Percentiles rank a stretch among this genome's conserved stretches.
Evolutionary conservation across 352 stramenopile genomes (phyloP).

Genomic region (Sclerospora graminicola): DNA sequence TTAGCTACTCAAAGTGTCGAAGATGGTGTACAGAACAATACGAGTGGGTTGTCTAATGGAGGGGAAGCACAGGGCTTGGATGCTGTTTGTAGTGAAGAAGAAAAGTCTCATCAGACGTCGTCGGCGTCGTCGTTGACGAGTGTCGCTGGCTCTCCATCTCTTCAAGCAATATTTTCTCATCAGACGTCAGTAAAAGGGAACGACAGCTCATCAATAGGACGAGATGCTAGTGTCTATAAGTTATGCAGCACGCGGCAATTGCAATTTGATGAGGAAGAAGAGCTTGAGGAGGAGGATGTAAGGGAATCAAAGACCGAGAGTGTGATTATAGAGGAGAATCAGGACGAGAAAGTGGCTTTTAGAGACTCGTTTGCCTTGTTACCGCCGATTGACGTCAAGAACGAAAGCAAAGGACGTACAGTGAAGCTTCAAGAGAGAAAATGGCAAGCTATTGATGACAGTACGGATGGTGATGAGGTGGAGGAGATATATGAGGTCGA

Average conservation of each 20-base stretch:
- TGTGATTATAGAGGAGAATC: slow-evolving; percentile 3
- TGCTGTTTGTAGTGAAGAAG: too few species aligned
- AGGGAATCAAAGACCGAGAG: neutral
- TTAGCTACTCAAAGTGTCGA: slow-evolving; percentile 16
- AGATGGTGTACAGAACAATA: neutral
- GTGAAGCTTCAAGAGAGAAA: neutral
- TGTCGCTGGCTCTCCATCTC: slow-evolving; percentile 14
- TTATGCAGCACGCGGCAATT: slow-evolving; percentile 31
- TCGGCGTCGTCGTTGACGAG: slow-evolving; percentile 8
- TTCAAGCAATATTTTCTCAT: neutral
- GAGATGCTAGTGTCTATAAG: slow-evolving; percentile 11
- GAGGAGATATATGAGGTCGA: slow-evolving; percentile 7
- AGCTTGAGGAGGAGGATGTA: neutral
- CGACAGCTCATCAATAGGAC: neutral
- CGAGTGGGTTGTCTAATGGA: slow-evolving; percentile 4
- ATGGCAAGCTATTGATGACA: slow-evolving; percentile 8
- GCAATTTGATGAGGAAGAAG: slow-evolving; percentile 26
- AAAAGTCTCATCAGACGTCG: slow-evolving; percentile 23
- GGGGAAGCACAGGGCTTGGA: too few species aligned
- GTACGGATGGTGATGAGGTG: slow-evolving; percentile 16
- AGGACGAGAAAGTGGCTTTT: slow-evolving; percentile 8
- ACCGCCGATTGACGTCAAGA: slow-evolving; percentile 1
- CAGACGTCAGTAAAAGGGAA: neutral
- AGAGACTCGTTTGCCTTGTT: slow-evolving; percentile 17
- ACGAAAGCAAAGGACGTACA: neutral